Evolutionary conservation across 345 rosid genomes (phyloP), one percentile per base, ranked within the genome.

Genomic region (Bretschneidera sinensis): DNA sequence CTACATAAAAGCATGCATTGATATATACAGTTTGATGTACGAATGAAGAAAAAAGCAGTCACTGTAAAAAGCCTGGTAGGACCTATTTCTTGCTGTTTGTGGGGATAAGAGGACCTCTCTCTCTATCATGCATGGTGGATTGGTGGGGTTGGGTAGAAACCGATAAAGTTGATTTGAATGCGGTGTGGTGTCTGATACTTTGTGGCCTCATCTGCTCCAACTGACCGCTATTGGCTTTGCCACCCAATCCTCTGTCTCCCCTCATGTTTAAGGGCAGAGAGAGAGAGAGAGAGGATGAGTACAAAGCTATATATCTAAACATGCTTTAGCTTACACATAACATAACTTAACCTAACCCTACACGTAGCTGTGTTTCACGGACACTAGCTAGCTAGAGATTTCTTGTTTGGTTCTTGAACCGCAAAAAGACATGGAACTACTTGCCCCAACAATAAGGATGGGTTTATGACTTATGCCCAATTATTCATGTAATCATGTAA

Each of bases 21-120:
- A 28, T 28, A 2, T 62, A 66, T 66, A 59, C 21, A n/a, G n/a
- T 48, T 43, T 24, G 17, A 51, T 59, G 79, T 66, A 68, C 65
- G 72, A 62, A 62, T 49, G 43, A 56, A 68, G 74, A 68, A 71
- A 62, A 71, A 76, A 72, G 48, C 49, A 54, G 21, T 55, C 54
- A 31, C 73, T 74, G 82, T 51, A 48, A 71, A 76, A 74, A 78
- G 79, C 74, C 76, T 74, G 79, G 48, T 33, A 55, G 53, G 72
- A 71, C 64, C 82, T 71, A 31, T 71, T 71, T 74, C 69, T 65
- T 78, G 67, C 62, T 74, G 76, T 59, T 64, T 71, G 59, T 51
- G 71, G 62, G 77, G 67, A 60, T 66, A 56, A 66, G 55, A 53
- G 67, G 57, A 52, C 63, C 71, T 35, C 59, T 65, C 10, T 43